Evolutionary conservation across 805 yeast genomes (phyloP), one percentile per base, ranked within the genome.

Genomic region (Schizosaccharomyces japonicus): DNA sequence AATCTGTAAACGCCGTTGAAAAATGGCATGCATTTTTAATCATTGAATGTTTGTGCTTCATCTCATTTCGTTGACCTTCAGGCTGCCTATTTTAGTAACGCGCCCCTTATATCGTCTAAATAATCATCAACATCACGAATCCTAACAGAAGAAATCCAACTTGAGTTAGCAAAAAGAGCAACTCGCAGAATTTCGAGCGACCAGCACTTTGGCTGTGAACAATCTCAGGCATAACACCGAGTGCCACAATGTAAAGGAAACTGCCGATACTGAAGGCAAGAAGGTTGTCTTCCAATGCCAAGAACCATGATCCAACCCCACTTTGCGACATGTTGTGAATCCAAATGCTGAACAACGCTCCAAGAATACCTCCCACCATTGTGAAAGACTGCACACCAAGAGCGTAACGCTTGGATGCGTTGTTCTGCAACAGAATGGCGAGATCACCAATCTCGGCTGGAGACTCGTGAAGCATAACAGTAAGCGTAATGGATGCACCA

Each of bases 391-490:
- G 85, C 0, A 80, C 73, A 48, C 66, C 67, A 68, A 77, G 66
- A 2, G 82, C 83, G 52, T 73, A 73, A 59, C 72, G 61, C 59
- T 74, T 74, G 19, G 80, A 66, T 53, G 75, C 71, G 0, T 87
- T 87, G 21, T 77, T 76, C 55, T 75, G 74, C 51, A 76, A 69
- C 50, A 80, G 63, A 25, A 80, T 63, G 0, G 84, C 85, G 61
- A 76, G 80, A 56, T 80, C 90, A 45, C 87, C 85, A 51, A 80
- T 70, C 56, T 78, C 83, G 57, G 80, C 90, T 4, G 90, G 90
- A 45, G 79, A 71, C 58, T 80, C 90, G 58, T 80, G 90, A 60
- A 76, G 70, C 51, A 78, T 68, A 27, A 79, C 76, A 1, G 85
- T 81, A 32, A 78, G 60, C 21, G 79, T 71, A 0, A 85, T 77